Conservation (phyloP, 2,329 filamentous ascomycete species). For the Phialocephala sp. region DNA sequence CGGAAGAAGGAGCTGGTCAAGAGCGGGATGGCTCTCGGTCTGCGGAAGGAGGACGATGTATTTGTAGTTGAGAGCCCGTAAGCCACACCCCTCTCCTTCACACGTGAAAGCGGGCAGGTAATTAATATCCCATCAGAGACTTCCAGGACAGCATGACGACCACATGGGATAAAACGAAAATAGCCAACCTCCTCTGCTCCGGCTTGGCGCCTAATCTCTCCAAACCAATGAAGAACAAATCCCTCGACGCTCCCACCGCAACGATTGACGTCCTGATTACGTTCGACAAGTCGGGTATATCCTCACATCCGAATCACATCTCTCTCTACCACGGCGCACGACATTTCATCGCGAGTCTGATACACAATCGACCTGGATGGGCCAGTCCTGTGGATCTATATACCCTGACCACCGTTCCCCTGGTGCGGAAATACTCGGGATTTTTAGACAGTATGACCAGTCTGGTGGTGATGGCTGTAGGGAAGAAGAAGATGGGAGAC, state of each 20-base stretch:
- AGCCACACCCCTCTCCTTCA: slow-evolving; percentile 39
- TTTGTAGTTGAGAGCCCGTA: slow-evolving; percentile 82
- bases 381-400: slow-evolving; percentile 82
- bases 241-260: slow-evolving; percentile 48
- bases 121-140: slow-evolving; percentile 48
- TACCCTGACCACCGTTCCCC: slow-evolving; percentile 74
- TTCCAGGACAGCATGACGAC: slow-evolving; percentile 91
- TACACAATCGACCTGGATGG: slow-evolving; percentile 67
- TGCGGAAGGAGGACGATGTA: slow-evolving; percentile 77
- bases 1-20: slow-evolving; percentile 84
- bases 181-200: slow-evolving; percentile 72
- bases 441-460: slow-evolving; percentile 79
- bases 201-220: slow-evolving; percentile 74
- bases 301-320: slow-evolving; percentile 90
- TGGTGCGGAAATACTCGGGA: slow-evolving; percentile 81
- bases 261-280: slow-evolving; percentile 72
- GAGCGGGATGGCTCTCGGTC: slow-evolving; percentile 77
- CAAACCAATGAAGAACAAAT: slow-evolving; percentile 39
- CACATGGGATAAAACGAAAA: slow-evolving; percentile 73
- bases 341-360: slow-evolving; percentile 71
- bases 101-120: slow-evolving; percentile 21
- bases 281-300: slow-evolving; percentile 84
- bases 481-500: slow-evolving; percentile 48
- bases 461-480: slow-evolving; percentile 60
- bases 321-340: slow-evolving; percentile 84